A percentile compares a stretch with the other conserved stretches of the same genome.
Evolutionary conservation across 208 protist species (phyloP).

Genomic region (Leishmania martiniquensis): DNA sequence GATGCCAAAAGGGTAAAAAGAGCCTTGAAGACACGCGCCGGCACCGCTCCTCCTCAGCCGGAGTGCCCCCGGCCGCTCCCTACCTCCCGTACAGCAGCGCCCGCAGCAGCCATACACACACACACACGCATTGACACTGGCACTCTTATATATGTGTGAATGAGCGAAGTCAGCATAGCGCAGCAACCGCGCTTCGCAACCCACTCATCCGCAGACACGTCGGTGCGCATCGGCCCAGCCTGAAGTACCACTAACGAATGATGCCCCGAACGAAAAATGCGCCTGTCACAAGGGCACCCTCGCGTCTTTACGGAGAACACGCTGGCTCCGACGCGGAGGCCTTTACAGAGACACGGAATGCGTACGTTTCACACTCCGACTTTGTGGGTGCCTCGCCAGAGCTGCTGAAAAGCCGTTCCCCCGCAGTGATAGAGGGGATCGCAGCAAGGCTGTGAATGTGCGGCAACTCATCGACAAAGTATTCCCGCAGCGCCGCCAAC

Average conservation of each 20-base stretch:
- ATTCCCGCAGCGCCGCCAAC: slow-evolving; percentile 16
- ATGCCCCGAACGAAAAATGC: neutral
- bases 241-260: neutral
- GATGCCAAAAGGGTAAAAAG: neutral
- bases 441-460: neutral
- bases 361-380: neutral
- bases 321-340: neutral
- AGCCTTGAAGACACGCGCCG: neutral
- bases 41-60: no score
- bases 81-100: neutral
- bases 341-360: neutral
- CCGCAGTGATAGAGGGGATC: neutral
- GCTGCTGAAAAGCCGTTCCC: neutral
- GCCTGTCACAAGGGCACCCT: neutral
- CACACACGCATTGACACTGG: no score
- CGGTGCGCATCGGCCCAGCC: neutral
- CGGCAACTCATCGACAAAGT: slow-evolving; percentile 15
- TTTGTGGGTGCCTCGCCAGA: neutral
- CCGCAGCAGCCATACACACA: neutral
- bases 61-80: no score
- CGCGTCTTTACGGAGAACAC: neutral
- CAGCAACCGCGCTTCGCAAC: neutral
- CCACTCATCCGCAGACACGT: neutral
- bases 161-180: no score
- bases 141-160: no score